phyloP scores from a whole-genome alignment of 495 filamentous ascomycete species.

The Umbilicaria muhlenbergii region DNA sequence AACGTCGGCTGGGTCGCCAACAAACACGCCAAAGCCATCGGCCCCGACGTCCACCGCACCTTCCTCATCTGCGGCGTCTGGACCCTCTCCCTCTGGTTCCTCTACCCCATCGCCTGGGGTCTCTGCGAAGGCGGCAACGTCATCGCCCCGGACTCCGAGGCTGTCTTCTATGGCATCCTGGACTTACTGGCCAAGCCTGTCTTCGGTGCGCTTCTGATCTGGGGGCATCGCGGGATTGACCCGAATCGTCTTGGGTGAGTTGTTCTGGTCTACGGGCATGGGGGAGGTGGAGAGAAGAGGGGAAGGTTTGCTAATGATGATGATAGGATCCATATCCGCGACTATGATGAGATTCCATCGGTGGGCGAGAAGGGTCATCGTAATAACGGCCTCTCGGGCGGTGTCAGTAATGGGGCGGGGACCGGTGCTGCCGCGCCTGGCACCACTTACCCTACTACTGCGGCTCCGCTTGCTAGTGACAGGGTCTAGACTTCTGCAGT shows the following conservation, averaged over 20 bases:
- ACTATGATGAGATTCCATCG: slow-evolving; percentile 18
- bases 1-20: slow-evolving; percentile 42
- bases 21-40: slow-evolving; percentile 35
- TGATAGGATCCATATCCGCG: slow-evolving; percentile 15
- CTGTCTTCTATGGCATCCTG: slow-evolving; percentile 55
- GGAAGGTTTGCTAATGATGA: no score
- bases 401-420: no score
- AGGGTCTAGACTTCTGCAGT: no score
- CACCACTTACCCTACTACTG: no score
- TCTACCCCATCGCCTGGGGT: slow-evolving; percentile 60
- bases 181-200: slow-evolving; percentile 46
- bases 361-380: no score
- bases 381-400: no score
- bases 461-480: no score
- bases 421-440: no score
- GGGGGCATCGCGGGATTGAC: slow-evolving; percentile 39
- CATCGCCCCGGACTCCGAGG: slow-evolving; percentile 44
- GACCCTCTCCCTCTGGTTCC: slow-evolving; percentile 33
- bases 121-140: slow-evolving; percentile 51
- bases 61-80: slow-evolving; percentile 37
- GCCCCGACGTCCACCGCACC: slow-evolving; percentile 28
- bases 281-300: no score
- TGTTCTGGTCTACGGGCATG: no score
- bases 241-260: slow-evolving; percentile 30
- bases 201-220: slow-evolving; percentile 33